phyloP scores from a whole-genome alignment of 2,329 filamentous ascomycete genomes.

The Trichoderma asperellum region DNA sequence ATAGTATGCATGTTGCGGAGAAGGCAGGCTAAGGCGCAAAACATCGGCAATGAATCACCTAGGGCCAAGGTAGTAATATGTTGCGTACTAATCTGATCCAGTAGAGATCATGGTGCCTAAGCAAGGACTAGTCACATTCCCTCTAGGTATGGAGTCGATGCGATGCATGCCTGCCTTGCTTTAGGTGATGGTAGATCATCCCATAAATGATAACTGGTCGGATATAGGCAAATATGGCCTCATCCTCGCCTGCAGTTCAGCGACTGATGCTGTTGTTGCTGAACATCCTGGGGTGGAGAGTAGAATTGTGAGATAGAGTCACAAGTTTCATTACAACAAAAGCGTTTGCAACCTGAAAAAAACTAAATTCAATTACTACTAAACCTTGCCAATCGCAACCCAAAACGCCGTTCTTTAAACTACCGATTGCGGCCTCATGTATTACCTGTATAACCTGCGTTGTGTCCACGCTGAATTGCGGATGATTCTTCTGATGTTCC shows the following conservation, averaged over 20 bases:
- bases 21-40: not conserved
- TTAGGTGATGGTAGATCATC: not conserved
- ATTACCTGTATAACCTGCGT: constrained; percentile 5
- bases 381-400: constrained; percentile 5
- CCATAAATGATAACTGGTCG: not conserved
- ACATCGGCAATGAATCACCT: not conserved
- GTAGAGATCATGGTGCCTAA: not conserved
- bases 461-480: not conserved
- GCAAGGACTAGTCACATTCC: not conserved
- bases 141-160: constrained; percentile 4
- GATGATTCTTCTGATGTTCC: not conserved
- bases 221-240: not conserved
- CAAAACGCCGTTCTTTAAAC: constrained; percentile 9
- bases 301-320: not conserved
- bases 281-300: not conserved
- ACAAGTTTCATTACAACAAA: not conserved
- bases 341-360: not conserved
- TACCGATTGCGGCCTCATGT: not conserved
- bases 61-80: not conserved
- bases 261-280: not conserved
- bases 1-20: not conserved
- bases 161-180: not conserved
- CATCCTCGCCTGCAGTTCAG: not conserved
- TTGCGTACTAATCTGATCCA: not conserved
- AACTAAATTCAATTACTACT: constrained; percentile 2